phyloP scores from a whole-genome alignment of 1,284 basidiomycete genomes.

The Fomitopsis pinicola region DNA sequence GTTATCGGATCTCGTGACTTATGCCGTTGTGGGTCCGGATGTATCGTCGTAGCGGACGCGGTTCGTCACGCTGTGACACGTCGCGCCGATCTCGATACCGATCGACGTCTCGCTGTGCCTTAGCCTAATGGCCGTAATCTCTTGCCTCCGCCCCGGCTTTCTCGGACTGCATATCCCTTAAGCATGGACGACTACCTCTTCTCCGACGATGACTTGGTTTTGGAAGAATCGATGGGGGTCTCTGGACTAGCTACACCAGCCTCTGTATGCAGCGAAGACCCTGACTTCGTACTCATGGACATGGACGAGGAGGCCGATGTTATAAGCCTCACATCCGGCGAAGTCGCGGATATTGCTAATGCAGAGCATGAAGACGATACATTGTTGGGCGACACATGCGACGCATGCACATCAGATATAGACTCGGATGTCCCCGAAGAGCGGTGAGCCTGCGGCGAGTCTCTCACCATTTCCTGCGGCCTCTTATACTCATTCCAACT shows the following conservation, averaged over 20 bases:
- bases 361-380: neutral
- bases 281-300: neutral
- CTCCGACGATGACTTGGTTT: neutral
- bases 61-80: constrained; percentile 12
- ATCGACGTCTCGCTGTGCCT: neutral
- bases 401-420: neutral
- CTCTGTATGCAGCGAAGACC: neutral
- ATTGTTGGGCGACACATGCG: neutral
- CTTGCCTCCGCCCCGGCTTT: neutral
- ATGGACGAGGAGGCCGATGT: neutral
- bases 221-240: neutral
- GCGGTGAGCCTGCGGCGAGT: constrained; percentile 4
- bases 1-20: neutral
- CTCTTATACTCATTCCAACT: neutral
- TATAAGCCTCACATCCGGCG: neutral
- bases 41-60: constrained; percentile 2
- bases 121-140: neutral
- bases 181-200: neutral
- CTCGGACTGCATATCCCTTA: neutral
- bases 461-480: neutral
- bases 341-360: neutral
- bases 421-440: constrained; percentile 1
- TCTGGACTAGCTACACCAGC: neutral
- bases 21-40: neutral
- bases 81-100: neutral